Percentiles rank a stretch among this genome's conserved stretches.
phyloP scores from a whole-genome alignment of 129 eudicot species.

The Flaveria linearis region DNA sequence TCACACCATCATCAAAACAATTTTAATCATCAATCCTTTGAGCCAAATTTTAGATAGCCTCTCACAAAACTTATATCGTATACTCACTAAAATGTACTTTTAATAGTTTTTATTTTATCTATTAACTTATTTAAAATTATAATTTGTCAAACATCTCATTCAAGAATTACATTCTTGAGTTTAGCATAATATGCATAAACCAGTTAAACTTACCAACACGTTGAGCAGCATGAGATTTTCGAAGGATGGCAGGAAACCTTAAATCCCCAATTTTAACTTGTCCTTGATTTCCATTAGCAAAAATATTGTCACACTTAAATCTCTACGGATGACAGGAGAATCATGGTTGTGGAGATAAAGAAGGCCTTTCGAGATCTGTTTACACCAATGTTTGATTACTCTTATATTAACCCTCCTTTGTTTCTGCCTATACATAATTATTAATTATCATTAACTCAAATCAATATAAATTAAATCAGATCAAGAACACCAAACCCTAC shows the following conservation, averaged over 20 bases:
- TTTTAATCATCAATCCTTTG: neutral
- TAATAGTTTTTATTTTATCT: neutral
- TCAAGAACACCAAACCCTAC: neutral
- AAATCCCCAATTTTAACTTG: constrained; percentile 88
- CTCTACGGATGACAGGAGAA: constrained; percentile 48
- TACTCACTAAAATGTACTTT: neutral
- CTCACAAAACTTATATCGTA: no score
- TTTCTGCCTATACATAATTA: constrained; percentile 63
- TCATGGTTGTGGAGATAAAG: constrained; percentile 80
- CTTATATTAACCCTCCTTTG: no score
- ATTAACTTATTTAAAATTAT: neutral
- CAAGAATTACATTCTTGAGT: neutral
- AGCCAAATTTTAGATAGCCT: neutral
- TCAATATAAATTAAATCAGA: neutral
- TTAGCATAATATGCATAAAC: neutral
- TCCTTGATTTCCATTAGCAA: constrained; percentile 88
- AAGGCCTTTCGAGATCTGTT: constrained; percentile 80
- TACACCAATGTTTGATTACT: constrained; percentile 73
- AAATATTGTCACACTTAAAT: constrained; percentile 88
- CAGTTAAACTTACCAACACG: constrained; percentile 62
- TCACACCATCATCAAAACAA: neutral
- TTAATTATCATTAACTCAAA: neutral
- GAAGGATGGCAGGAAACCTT: constrained; percentile 84
- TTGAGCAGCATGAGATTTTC: constrained; percentile 82
- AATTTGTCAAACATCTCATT: neutral